phyloP scores from a whole-genome alignment of 371 early-diverging fungal genomes.

The Mortierella sp. region DNA sequence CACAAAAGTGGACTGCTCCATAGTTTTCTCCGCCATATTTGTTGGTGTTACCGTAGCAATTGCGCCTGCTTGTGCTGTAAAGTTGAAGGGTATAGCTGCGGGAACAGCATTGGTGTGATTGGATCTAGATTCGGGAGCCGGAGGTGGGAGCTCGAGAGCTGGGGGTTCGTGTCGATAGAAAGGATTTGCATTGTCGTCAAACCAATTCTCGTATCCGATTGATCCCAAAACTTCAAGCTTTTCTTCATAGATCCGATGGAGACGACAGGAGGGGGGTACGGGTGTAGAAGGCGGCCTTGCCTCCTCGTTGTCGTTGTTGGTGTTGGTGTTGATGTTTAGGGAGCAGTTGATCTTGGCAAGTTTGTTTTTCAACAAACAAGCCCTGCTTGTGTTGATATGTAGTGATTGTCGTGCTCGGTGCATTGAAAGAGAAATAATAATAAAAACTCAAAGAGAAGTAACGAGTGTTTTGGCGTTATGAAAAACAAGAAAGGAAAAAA shows the following conservation, averaged over 20 bases:
- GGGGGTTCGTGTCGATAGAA: conserved; percentile 21
- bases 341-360: too few relatives aligned
- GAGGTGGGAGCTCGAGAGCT: too few relatives aligned
- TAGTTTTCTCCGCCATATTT: too few relatives aligned
- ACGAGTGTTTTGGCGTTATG: neutral
- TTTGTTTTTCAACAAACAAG: conserved; percentile 12
- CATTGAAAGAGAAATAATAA: neutral
- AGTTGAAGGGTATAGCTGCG: neutral
- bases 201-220: conserved; percentile 39
- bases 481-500: neutral
- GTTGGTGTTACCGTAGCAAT: too few relatives aligned
- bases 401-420: conserved; percentile 13
- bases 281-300: conserved; percentile 16
- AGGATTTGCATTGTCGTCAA: conserved; percentile 33
- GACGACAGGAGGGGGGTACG: conserved; percentile 29
- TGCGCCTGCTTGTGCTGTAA: too few relatives aligned
- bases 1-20: too few relatives aligned
- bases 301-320: neutral
- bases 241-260: conserved; percentile 39
- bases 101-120: neutral
- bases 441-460: too few relatives aligned
- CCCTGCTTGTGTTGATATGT: conserved; percentile 35
- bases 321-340: neutral
- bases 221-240: conserved; percentile 30
- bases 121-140: conserved; percentile 4